A percentile compares a stretch with the other conserved stretches of the same genome.
Evolutionary conservation across 1,284 basidiomycete genomes (phyloP).

Genomic region (Irpex sp.): DNA sequence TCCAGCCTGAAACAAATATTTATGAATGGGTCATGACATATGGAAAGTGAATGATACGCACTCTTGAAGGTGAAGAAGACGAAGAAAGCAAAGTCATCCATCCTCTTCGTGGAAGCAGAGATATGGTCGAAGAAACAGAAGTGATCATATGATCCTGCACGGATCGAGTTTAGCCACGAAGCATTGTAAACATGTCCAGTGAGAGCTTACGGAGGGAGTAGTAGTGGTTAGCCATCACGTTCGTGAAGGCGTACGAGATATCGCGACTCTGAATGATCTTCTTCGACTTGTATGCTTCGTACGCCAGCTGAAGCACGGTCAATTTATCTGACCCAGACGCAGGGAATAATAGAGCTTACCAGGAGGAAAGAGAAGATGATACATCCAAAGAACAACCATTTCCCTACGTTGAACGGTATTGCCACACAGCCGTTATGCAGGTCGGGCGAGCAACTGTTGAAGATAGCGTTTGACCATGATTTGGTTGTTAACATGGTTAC

Average conservation of each 20-base stretch:
- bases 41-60: slow-evolving; percentile 32
- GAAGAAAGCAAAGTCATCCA: slow-evolving; percentile 98
- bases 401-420: slow-evolving; percentile 86
- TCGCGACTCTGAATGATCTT: slow-evolving; percentile 93
- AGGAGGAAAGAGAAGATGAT: slow-evolving; percentile 97
- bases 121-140: slow-evolving; percentile 99
- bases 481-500: slow-evolving; percentile 93
- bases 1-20: slow-evolving; percentile 75
- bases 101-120: slow-evolving; percentile 91
- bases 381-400: slow-evolving; percentile 97
- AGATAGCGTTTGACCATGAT: slow-evolving; percentile 89
- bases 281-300: slow-evolving; percentile 90
- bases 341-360: slow-evolving; percentile 41
- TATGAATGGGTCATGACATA: background rate
- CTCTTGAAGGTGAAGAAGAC: slow-evolving; percentile 99
- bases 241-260: slow-evolving; percentile 96
- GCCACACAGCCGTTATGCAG: slow-evolving; percentile 69
- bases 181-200: slow-evolving; percentile 5
- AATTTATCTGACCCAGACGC: background rate
- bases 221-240: slow-evolving; percentile 95
- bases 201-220: slow-evolving; percentile 77
- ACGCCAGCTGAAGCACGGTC: slow-evolving; percentile 61
- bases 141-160: slow-evolving; percentile 86
- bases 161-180: background rate
- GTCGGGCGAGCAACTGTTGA: slow-evolving; percentile 60